Evolutionary conservation across 352 stramenopile genomes (phyloP), one percentile per base, ranked within the genome.

Genomic region (Elongisporangium prolatum): DNA sequence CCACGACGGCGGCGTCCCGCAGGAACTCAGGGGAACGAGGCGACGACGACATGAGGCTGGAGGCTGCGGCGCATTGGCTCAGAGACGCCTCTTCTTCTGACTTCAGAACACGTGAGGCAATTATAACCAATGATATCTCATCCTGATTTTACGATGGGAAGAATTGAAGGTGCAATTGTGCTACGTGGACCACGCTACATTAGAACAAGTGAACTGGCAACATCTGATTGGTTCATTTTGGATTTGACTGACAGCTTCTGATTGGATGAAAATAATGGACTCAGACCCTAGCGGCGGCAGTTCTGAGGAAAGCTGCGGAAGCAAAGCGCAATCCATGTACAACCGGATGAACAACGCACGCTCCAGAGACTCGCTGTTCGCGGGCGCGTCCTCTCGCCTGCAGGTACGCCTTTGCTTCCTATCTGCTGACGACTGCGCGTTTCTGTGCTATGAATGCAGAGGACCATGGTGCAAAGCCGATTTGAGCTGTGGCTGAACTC

Each of bases 331-430:
- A 40, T 40, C 28, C 63, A 93, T 93, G 83, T 89, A 93, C 74
- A 93, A 93, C 54, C 75, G 83, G 64, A 91, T 91, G 80, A 80
- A 82, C 63, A 81, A 75, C 59, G 58, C 66, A 28, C 74, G 59
- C 65, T 59, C 73, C 2, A 72, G 76, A 65, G 80, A 89, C 61
- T 71, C 75, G 24, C 74, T 93, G 40, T 93, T 93, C 66, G 72
- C 72, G 5, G 80, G 83, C 21, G 68, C 75, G 50, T 67, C 74
- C 24, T 83, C 77, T 5, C 69, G 80, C 25, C 48, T 61, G 11
- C 74, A 86, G 77, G 77, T 87, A 57, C 21, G 57, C 28, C n/a
- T 34, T 1, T 13, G n/a, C 8, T 1, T 48, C 0, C 13, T 44
- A n/a, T 52, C 22, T 21, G 11, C 3, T 25, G 7, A 20, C 7